These are phyloP conservation scores for Cladosporium cucumerinum DNA, from an alignment of 2,329 filamentous ascomycete species.

Conservation along the genomic window DNA sequence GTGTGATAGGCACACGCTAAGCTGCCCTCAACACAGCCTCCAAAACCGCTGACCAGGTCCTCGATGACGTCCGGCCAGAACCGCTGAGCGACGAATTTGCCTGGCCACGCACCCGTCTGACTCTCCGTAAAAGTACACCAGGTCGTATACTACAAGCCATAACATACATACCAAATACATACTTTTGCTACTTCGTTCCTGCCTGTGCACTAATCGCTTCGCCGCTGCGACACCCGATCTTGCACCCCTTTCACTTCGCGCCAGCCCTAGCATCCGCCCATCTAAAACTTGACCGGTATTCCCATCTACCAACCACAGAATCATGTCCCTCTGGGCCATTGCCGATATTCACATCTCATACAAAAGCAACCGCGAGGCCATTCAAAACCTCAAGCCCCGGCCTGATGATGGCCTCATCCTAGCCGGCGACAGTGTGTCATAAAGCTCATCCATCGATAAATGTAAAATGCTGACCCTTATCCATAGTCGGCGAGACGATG, in stretches of 20 bases:
- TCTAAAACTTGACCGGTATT: conserved; percentile 8
- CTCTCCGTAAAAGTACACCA: background rate
- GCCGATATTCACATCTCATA: conserved; percentile 47
- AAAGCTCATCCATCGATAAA: conserved; percentile 4
- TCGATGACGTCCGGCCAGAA: conserved; percentile 9
- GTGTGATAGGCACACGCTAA: conserved; percentile 5
- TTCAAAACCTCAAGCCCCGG: conserved; percentile 39
- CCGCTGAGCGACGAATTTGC: conserved; percentile 1
- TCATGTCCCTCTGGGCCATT: conserved; percentile 41
- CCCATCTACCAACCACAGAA: conserved; percentile 16
- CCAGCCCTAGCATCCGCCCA: conserved; percentile 10
- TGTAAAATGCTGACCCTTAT: conserved; percentile 30
- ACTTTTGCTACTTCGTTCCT: background rate
- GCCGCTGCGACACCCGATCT: background rate
- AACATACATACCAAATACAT: background rate
- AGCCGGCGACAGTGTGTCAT: conserved; percentile 40
- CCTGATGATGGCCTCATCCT: conserved; percentile 46
- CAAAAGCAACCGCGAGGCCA: conserved; percentile 45
- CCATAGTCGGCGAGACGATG: conserved; percentile 34
- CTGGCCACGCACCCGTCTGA: conserved; percentile 14
- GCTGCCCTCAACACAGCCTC: conserved; percentile 8
- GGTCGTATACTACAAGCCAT: background rate
- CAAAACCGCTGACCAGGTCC: conserved; percentile 8
- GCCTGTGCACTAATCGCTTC: background rate
- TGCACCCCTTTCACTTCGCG: background rate